Base-by-base conservation (phyloP, 306 rosid species). In the Mimosa pudica region DNA sequence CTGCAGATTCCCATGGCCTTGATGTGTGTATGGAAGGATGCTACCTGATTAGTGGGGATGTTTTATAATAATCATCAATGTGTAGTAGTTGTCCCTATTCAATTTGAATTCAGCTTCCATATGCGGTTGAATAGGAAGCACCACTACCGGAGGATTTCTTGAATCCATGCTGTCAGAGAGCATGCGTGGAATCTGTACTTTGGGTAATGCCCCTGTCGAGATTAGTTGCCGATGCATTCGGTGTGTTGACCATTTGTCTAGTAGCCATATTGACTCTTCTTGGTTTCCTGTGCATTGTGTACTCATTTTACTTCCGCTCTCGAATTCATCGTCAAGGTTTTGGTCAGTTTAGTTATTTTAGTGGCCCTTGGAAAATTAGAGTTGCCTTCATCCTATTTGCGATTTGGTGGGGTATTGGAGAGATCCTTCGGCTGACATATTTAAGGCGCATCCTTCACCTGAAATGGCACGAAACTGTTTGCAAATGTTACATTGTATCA, bases 191-290 rank as follows among this genome's bases (percentile, higher is more conserved):
- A 90, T 90, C 90, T 89, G 97, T 92, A 91, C 71, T 85, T 90
- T 88, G 96, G 97, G 98, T 92, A 91, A 95, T 95, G 98, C 98
- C 97, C 98, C 98, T 78, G 98, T 85, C 97, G 84, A 95, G 96
- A 81, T 70, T 87, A 82, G 86, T 90, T 95, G 92, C 98, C 97
- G 98, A 94, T 88, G 96, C 94, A 86, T 88, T 95, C 90, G 95
- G 98, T 92, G 95, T 95, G 97, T 91, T 92, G 91, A 89, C 97
- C 54, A 82, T 95, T 81, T 92, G 94, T 87, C 89, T 95, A 75
- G 98, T 92, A 81, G 90, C 88, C 77, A 88, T 95, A 83, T 91
- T 95, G 84, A 74, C 85, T 89, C 90, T 91, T 88, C 89, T 92
- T 79, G 98, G 97, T 77, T 78, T 90, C 66, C 81, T 95, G 57